phyloP scores from a whole-genome alignment of 1,284 basidiomycete species.

The Cryptococcus jaspeensis region DNA sequence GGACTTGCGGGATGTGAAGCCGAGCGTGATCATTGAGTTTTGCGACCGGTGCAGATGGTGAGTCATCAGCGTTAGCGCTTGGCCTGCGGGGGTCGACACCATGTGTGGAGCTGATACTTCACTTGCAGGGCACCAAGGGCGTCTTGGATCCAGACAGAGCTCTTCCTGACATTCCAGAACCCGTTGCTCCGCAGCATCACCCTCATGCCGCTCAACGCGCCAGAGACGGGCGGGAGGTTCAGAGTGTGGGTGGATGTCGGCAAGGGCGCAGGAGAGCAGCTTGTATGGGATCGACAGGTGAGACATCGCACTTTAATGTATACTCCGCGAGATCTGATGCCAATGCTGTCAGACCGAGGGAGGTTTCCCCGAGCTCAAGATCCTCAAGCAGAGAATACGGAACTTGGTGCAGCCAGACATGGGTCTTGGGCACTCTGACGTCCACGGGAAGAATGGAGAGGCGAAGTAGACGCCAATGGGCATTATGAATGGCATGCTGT shows the following conservation, averaged over 20 bases:
- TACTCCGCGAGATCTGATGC: background rate
- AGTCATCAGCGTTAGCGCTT: slow-evolving; percentile 36
- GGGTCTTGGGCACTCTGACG: slow-evolving; percentile 78
- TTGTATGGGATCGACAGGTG: slow-evolving; percentile 52
- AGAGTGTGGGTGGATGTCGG: slow-evolving; percentile 71
- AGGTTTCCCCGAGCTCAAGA: slow-evolving; percentile 72
- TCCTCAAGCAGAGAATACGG: slow-evolving; percentile 80
- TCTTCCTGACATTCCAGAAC: slow-evolving; percentile 81
- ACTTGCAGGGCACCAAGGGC: slow-evolving; percentile 59
- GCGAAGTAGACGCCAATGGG: background rate
- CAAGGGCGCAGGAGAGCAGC: slow-evolving; percentile 41
- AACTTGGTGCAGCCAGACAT: slow-evolving; percentile 74
- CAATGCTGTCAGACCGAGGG: slow-evolving; percentile 66
- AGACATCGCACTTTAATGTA: background rate
- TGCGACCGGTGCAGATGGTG: slow-evolving; percentile 69
- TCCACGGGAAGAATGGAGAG: slow-evolving; percentile 11
- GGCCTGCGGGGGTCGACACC: background rate
- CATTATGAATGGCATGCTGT: background rate
- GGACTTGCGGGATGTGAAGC: slow-evolving; percentile 10
- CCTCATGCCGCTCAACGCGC: slow-evolving; percentile 69
- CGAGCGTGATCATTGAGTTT: slow-evolving; percentile 66
- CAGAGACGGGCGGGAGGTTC: slow-evolving; percentile 82
- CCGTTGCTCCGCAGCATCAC: slow-evolving; percentile 66
- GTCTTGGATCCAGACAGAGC: slow-evolving; percentile 82
- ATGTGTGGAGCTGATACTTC: slow-evolving; percentile 6